Base-by-base conservation (phyloP, 2,329 filamentous ascomycete species). In the Hymenoscyphus salicellus region DNA sequence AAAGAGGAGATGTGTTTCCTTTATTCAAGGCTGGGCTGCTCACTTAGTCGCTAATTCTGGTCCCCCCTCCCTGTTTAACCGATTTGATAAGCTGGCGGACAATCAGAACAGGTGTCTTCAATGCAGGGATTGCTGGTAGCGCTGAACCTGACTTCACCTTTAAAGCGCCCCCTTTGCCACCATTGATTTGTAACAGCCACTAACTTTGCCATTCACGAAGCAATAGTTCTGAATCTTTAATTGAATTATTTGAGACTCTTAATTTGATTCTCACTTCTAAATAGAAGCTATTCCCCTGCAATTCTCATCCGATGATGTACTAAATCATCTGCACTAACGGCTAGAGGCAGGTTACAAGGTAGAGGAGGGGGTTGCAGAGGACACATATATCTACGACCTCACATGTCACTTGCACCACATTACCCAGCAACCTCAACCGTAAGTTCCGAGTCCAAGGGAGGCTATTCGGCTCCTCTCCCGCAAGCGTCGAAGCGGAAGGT, bases 1-100 rank as follows among this genome's bases (percentile, higher is more conserved):
- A 56, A 67, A 65, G 68, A 71, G 67, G 66, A 67, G 67, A 72
- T 68, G 63, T 69, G 69, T 62, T 70, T 63, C 58, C 67, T 72
- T 72, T 71, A 69, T 67, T 61, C 32, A 2, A 52, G 55, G 59
- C 30, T 64, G 38, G 63, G 33, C n/a, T 17, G n/a, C 14, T 49
- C 8, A 58, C 30, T 26, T 55, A 26, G 5, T 43, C 28, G 26
- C 28, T 36, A 38, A 38, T 17, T 38, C 16, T 38, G 36, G 56
- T 32, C 33, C 32, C 28, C 56, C 46, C 23, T 38, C 33, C 16
- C n/a, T 20, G 41, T 38, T 56, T 56, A 33, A 52, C 26, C 46
- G 16, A 46, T 46, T 58, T 60, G 63, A 64, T 64, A 64, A 64
- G 62, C 62, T 41, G 26, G 32, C 38, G 57, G 55, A 17, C 59